Evolutionary conservation across 257 asterid genomes (phyloP), one percentile per base, ranked within the genome.

Genomic region (Solanum dulcamara): DNA sequence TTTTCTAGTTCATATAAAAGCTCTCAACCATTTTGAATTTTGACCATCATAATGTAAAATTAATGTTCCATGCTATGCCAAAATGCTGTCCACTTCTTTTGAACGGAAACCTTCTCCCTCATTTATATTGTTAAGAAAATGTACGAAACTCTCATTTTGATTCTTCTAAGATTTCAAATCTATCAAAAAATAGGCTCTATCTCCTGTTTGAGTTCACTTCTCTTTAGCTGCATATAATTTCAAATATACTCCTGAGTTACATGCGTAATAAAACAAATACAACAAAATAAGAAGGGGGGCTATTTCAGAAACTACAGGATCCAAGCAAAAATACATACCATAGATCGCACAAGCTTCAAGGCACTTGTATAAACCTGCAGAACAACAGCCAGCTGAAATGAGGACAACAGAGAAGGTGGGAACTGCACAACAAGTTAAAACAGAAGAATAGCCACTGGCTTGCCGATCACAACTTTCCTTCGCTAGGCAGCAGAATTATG

Each of bases 351-450:
- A 51, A 97, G 99, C 98, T 95, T 97, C 87, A 97, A 90, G 59
- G 99, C 99, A 89, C 99, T 95, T 57, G 94, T 91, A 90, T 97
- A 97, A 84, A 97, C 99, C 99, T 97, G 94, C 37, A 86, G 66
- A 71, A 88, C 42, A 91, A 75, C 5, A 30, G 66, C 60, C 35
- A 5, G 42, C 66, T 48, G 83, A 79, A 79, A 79, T 79, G 83
- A 79, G 83, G 83, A 79, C 66, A 30, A 15, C 22, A 13, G 53
- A 72, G 53, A n/a, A 38, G 28, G 33, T 1, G 20, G 0, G 62
- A 44, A 77, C 82, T 46, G 28, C 42, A 15, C 8, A 77, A 77
- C 18, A 28, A 28, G 83, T 77, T 77, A 77, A 77, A 48, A 30
- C 42, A 26, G 62, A 46, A 17, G 64, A 48, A 77, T 48, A 46